phyloP scores from a whole-genome alignment of 1,284 basidiomycete genomes.

The Meripilus lineatus region DNA sequence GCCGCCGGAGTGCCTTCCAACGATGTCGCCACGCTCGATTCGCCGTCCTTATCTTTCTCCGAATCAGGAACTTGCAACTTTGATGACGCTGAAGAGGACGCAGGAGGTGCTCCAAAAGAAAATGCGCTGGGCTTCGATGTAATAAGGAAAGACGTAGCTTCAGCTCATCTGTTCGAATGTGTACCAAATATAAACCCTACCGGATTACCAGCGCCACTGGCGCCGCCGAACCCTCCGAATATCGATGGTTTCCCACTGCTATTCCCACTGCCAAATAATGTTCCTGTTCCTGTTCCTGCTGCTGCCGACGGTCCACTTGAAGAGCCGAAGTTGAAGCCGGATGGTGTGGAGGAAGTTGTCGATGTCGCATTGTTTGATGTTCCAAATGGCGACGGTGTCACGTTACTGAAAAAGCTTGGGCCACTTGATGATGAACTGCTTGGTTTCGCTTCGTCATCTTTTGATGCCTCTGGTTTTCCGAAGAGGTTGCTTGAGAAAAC shows the following conservation, averaged over 20 bases:
- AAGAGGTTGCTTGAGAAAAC: constrained; percentile 16
- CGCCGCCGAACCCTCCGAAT: constrained; percentile 16
- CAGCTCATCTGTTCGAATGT: constrained; percentile 16
- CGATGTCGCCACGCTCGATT: constrained; percentile 17
- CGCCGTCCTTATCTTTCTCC: constrained; percentile 9
- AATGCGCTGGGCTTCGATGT: constrained; percentile 4
- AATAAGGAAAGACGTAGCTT: constrained; percentile 5
- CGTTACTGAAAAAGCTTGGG: not conserved
- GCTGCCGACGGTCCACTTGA: constrained; percentile 15
- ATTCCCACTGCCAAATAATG: constrained; percentile 2
- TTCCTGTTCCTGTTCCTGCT: too few species aligned
- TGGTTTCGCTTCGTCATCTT: constrained; percentile 9
- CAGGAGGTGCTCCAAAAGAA: constrained; percentile 16
- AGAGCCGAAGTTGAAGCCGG: constrained; percentile 7
- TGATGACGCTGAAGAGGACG: not conserved
- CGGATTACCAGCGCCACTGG: constrained; percentile 41
- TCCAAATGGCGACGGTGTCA: too few species aligned
- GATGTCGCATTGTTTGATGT: not conserved
- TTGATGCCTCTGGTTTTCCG: constrained; percentile 15
- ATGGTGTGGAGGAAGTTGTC: not conserved
- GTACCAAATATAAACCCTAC: constrained; percentile 54
- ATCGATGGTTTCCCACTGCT: constrained; percentile 10
- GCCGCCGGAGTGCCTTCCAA: constrained; percentile 32
- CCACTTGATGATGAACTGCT: not conserved
- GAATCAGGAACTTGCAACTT: too few species aligned